Evolutionary conservation across 2,329 filamentous ascomycete species (phyloP).

Genomic region (Metarhizium sp.): DNA sequence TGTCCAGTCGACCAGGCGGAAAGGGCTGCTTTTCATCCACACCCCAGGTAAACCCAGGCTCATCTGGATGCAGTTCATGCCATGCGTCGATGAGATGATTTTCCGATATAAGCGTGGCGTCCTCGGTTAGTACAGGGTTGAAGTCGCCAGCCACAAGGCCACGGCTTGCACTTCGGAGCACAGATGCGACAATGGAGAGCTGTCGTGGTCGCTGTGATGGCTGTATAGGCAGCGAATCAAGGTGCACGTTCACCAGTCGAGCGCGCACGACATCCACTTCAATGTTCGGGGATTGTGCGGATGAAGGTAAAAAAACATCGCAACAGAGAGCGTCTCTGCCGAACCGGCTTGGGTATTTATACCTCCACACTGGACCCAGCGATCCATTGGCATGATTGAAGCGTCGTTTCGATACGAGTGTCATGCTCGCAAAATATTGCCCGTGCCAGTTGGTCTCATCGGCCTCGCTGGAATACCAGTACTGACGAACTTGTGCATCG

Average conservation of each 20-base stretch:
- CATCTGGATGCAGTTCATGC: constrained; percentile 15
- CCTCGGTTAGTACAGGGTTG: constrained; percentile 26
- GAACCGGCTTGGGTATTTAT: constrained; percentile 21
- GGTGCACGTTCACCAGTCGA: constrained; percentile 28
- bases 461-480: constrained; percentile 23
- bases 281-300: background rate
- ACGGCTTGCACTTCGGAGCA: constrained; percentile 16
- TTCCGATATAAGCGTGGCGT: constrained; percentile 18
- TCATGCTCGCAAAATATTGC: constrained; percentile 17
- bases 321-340: constrained; percentile 25
- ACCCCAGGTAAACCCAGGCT: constrained; percentile 28
- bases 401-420: constrained; percentile 17
- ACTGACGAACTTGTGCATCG: constrained; percentile 3
- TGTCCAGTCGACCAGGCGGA: constrained; percentile 26
- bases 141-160: constrained; percentile 31
- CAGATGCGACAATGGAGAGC: constrained; percentile 15
- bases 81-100: constrained; percentile 27
- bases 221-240: constrained; percentile 22
- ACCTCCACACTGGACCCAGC: constrained; percentile 22
- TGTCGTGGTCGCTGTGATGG: constrained; percentile 22
- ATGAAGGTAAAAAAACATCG: constrained; percentile 16
- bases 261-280: constrained; percentile 7
- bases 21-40: constrained; percentile 21
- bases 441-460: constrained; percentile 13
- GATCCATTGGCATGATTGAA: constrained; percentile 9